Evolutionary conservation across 768 basidiomycete species (phyloP).

Genomic region (Coprinopsis strossmayeri): DNA sequence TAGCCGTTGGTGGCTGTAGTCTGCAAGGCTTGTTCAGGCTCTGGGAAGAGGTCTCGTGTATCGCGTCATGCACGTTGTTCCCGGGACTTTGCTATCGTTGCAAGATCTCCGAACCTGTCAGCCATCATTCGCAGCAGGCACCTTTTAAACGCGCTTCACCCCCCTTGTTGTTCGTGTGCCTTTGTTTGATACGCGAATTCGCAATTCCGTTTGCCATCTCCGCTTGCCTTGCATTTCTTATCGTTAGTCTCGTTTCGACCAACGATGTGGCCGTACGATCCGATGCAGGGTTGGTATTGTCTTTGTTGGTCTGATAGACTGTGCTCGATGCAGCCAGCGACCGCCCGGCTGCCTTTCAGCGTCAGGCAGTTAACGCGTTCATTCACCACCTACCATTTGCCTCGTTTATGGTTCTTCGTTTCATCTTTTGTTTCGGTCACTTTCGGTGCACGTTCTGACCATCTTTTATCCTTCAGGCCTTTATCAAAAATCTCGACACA

Average conservation of each 20-base stretch:
- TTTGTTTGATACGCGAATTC: too few relatives aligned
- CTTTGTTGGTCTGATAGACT: background rate
- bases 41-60: constrained; percentile 2
- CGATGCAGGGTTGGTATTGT: background rate
- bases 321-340: background rate
- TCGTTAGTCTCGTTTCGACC: background rate
- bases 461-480: constrained; percentile 52
- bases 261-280: constrained; percentile 1
- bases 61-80: constrained; percentile 5
- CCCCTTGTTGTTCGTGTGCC: background rate
- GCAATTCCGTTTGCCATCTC: too few relatives aligned
- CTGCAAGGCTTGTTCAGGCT: background rate
- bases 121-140: constrained; percentile 4
- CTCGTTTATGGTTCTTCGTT: background rate
- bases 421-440: constrained; percentile 1
- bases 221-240: background rate
- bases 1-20: too few relatives aligned
- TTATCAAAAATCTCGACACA: constrained; percentile 79
- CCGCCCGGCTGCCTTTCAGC: too few relatives aligned
- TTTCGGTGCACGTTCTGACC: too few relatives aligned
- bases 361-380: background rate
- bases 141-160: background rate
- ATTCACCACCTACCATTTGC: constrained; percentile 1
- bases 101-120: constrained; percentile 8
- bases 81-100: constrained; percentile 8